Base-by-base conservation (phyloP, 768 basidiomycete genomes). In the Panaeolus cyanescens region DNA sequence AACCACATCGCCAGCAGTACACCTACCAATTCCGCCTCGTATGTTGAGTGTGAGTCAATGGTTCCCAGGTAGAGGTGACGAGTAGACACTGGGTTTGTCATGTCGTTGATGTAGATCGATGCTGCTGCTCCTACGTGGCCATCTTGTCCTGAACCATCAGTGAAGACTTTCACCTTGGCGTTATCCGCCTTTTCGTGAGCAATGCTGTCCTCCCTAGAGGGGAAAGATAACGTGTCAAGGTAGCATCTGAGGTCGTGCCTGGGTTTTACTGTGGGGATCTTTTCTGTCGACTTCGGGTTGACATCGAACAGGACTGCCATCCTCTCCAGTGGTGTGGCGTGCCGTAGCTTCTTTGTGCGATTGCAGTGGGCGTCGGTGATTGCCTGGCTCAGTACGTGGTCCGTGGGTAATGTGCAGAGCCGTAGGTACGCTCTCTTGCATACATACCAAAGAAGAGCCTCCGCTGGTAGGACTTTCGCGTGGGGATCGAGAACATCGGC, bases 11-110 rank as follows among this genome's bases (percentile, higher is more conserved):
- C 66, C 7, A 71, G 63, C 2, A 69, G 34, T 9, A 57, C 54
- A 19, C 70, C 71, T 13, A 67, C 67, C 32, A 61, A 54, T 37
- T 73, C 68, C 5, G 33, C 69, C 6, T 71, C 60, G 45, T 59
- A 70, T 10, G 59, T 65, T 30, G 63, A 68, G 64, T 69, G 65
- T 5, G 59, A 17, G 5, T 17, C 53, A 0, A 15, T 32, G 3
- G 37, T 13, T 9, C 69, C 68, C 5, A 71, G 64, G 36, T 71
- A 63, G 13, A 40, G 55, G 5, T 54, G 25, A 13, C 55, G 5
- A 17, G 28, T 65, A 37, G 17, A 25, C 15, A 4, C 25, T 2
- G 57, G 55, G 20, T 39, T 13, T 0, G 2, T 20, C 5, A 3
- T 39, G 34, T 19, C 20, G 36, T 13, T 56, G 25, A n/a, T 39